phyloP scores from a whole-genome alignment of 2,329 filamentous ascomycete species.

The Whalleya microplaca region DNA sequence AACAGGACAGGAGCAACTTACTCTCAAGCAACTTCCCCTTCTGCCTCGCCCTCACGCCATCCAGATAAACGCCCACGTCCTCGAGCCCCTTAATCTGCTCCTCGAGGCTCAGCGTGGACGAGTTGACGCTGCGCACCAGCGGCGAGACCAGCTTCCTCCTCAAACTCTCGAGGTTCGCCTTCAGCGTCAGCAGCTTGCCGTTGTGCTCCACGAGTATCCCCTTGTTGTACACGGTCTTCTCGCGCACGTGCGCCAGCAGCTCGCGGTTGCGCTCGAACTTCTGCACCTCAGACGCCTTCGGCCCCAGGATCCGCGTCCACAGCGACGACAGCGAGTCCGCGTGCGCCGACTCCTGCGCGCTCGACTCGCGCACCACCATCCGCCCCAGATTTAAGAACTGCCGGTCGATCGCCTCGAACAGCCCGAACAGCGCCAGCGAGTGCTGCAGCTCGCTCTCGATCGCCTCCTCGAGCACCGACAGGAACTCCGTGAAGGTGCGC shows the following conservation, averaged over 20 bases:
- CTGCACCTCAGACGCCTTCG: slow-evolving; percentile 72
- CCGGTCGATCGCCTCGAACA: slow-evolving; percentile 90
- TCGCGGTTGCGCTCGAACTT: slow-evolving; percentile 92
- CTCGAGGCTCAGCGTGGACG: slow-evolving; percentile 74
- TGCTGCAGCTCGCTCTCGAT: slow-evolving; percentile 84
- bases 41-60: slow-evolving; percentile 75
- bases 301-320: slow-evolving; percentile 84
- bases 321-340: slow-evolving; percentile 80
- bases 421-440: slow-evolving; percentile 76
- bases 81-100: slow-evolving; percentile 85
- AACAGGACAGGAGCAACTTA: too few species aligned
- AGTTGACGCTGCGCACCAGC: slow-evolving; percentile 71
- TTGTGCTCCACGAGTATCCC: slow-evolving; percentile 85
- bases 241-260: slow-evolving; percentile 76
- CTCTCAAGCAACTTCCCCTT: slow-evolving; percentile 82
- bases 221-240: slow-evolving; percentile 86
- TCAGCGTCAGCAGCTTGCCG: slow-evolving; percentile 78
- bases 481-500: slow-evolving; percentile 85
- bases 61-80: slow-evolving; percentile 78
- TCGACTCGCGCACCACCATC: slow-evolving; percentile 80
- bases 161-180: slow-evolving; percentile 84
- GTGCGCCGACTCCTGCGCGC: slow-evolving; percentile 79
- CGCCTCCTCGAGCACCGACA: slow-evolving; percentile 84
- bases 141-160: slow-evolving; percentile 83
- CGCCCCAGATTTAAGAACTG: slow-evolving; percentile 89